Evolutionary conservation across 192 early-diverging fungal species (phyloP).

Genomic region (Coemansia pectinata): DNA sequence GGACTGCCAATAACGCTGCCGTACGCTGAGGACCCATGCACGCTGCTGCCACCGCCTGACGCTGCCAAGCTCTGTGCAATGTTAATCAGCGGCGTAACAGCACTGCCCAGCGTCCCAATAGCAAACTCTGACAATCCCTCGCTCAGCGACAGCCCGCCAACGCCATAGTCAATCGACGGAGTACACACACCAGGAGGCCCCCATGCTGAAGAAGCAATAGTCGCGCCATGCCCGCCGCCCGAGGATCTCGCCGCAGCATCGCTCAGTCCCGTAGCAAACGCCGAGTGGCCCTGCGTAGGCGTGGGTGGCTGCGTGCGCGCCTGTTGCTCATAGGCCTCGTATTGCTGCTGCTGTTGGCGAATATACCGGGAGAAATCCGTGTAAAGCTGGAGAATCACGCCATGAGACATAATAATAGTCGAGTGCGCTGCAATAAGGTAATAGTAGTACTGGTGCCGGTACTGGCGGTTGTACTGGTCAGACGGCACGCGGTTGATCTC

Average conservation of each 20-base stretch:
- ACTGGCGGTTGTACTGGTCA: slow-evolving; percentile 49
- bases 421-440: slow-evolving; percentile 55
- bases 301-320: not conserved
- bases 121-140: slow-evolving; percentile 55
- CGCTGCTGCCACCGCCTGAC: slow-evolving; percentile 31
- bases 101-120: slow-evolving; percentile 42
- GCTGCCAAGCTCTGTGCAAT: slow-evolving; percentile 32
- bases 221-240: not conserved
- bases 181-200: slow-evolving; percentile 11
- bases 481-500: slow-evolving; percentile 43
- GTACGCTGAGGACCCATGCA: slow-evolving; percentile 37
- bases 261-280: not conserved
- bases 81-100: slow-evolving; percentile 46
- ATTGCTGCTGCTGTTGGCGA: slow-evolving; percentile 24
- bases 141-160: slow-evolving; percentile 25
- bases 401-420: slow-evolving; percentile 55
- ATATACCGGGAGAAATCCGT: slow-evolving; percentile 45
- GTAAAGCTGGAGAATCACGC: slow-evolving; percentile 48
- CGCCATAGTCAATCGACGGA: slow-evolving; percentile 13
- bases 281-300: not conserved
- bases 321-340: slow-evolving; percentile 5
- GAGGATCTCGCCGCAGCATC: not conserved
- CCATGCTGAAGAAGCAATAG: slow-evolving; percentile 7
- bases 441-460: slow-evolving; percentile 42
- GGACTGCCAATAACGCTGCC: slow-evolving; percentile 53